Evolutionary conservation across 768 basidiomycete species (phyloP).

Genomic region (Lentinula lateritia): DNA sequence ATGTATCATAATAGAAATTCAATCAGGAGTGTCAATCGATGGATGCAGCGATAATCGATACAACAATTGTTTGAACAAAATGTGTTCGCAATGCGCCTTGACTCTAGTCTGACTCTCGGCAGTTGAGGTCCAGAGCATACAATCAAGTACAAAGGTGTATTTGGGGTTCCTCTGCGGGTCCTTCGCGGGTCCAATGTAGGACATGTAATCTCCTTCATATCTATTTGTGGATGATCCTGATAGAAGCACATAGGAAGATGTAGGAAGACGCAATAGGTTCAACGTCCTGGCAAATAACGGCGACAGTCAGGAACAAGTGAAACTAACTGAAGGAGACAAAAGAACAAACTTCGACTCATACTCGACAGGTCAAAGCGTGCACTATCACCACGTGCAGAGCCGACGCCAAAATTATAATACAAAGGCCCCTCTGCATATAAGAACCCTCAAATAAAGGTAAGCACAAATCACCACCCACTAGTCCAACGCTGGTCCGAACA

Average conservation of each 20-base stretch:
- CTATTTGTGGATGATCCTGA: too few relatives aligned
- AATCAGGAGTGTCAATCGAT: neutral
- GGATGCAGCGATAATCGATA: neutral
- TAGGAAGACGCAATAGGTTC: neutral
- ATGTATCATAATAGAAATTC: neutral
- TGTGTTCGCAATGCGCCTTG: neutral
- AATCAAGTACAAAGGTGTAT: neutral
- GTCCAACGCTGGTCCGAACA: neutral
- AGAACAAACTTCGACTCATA: neutral
- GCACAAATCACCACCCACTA: neutral
- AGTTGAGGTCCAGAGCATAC: neutral
- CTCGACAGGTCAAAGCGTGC: neutral
- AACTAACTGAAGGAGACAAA: neutral
- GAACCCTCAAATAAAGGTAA: neutral
- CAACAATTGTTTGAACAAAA: neutral
- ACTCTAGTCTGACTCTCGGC: neutral
- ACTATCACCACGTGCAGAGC: slow-evolving; percentile 1
- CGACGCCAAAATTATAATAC: neutral
- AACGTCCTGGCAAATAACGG: neutral
- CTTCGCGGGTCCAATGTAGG: neutral
- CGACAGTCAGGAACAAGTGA: neutral
- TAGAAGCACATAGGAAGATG: neutral
- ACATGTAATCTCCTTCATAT: neutral
- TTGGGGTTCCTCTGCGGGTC: neutral
- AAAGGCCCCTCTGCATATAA: neutral